Percentiles rank a stretch among this genome's conserved stretches.
Conservation (phyloP, 108 stramenopile genomes). For the Skeletonema costatum region DNA sequence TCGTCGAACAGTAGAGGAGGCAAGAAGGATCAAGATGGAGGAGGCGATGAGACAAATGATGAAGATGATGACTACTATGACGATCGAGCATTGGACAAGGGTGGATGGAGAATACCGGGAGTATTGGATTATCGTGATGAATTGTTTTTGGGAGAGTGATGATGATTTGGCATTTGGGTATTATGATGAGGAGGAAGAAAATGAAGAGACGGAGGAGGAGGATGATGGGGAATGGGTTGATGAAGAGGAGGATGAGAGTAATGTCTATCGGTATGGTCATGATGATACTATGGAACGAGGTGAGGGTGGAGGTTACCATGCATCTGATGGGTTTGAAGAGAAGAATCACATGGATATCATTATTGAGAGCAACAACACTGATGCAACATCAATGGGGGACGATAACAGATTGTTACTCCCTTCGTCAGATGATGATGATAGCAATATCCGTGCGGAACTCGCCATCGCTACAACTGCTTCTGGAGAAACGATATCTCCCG, state of each 20-base stretch:
- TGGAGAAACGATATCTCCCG: not conserved
- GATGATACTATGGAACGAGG: not conserved
- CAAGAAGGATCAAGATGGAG: not conserved
- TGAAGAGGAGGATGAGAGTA: constrained; percentile 3
- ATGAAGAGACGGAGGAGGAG: constrained; percentile 28
- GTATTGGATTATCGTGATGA: constrained; percentile 79
- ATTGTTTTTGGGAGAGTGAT: constrained; percentile 76
- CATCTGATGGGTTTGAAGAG: not conserved
- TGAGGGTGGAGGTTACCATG: not conserved
- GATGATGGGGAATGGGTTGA: constrained; percentile 31
- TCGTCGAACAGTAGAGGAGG: not conserved
- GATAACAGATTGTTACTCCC: not conserved
- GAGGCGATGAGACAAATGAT: not conserved
- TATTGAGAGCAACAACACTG: too few relatives aligned
- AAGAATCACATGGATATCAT: not conserved
- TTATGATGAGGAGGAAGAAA: constrained; percentile 16
- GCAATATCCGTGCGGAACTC: not conserved
- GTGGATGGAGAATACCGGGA: constrained; percentile 43
- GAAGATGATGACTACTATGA: constrained; percentile 10
- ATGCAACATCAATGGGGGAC: not conserved
- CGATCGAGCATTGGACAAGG: constrained; percentile 35
- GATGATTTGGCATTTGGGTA: constrained; percentile 71
- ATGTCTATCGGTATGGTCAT: not conserved
- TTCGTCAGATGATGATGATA: not conserved
- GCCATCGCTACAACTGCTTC: not conserved